Base-by-base conservation (phyloP, 208 protist genomes). In the Balamuthia mandrillaris region DNA sequence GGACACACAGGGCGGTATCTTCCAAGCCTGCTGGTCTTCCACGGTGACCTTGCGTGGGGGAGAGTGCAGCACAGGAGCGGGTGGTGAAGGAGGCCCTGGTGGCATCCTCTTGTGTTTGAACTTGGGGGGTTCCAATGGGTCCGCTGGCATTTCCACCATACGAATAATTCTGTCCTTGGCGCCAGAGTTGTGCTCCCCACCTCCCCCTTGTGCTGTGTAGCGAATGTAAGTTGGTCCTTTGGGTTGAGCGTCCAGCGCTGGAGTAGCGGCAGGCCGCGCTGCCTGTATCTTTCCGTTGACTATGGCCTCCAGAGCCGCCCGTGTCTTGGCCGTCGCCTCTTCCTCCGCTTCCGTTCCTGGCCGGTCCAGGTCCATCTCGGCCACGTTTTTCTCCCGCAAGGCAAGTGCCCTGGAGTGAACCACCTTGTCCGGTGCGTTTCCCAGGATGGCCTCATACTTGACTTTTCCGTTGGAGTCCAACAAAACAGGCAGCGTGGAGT, bases 1-100 rank as follows among this genome's bases (percentile, higher is more conserved):
- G 9, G 96, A 98, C 12, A 98, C 90, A 72, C 90, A 95, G 4
- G 96, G 96, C 24, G 95, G 96, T 27, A 98, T 97, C 10, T 95
- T 93, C 95, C 94, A 98, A 35, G 94, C 93, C 41, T 90, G 49
- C 70, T 92, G 79, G 24, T 96, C 94, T 60, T 93, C 52, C 10
- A 63, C 78, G 27, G 89, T 91, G 2, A 90, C 24, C 65, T 89
- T 91, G 27, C 58, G 88, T 12, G 85, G 81, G 14, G 92, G 92
- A 44, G 91, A 94, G 66, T 95, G 93, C 86, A 95, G 74, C 0
- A 96, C 89, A 9, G 93, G 89, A 18, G 90, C 75, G 18, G 94
- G 92, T 24, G 93, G 92, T 31, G 88, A 93, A 1, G 70, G 75
- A 45, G 92, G 89, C 42, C 92, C 84, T 66, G 2, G 41, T 0